Evolutionary conservation across 1,284 basidiomycete genomes (phyloP).

Genomic region (Exobasidium rhododendri): DNA sequence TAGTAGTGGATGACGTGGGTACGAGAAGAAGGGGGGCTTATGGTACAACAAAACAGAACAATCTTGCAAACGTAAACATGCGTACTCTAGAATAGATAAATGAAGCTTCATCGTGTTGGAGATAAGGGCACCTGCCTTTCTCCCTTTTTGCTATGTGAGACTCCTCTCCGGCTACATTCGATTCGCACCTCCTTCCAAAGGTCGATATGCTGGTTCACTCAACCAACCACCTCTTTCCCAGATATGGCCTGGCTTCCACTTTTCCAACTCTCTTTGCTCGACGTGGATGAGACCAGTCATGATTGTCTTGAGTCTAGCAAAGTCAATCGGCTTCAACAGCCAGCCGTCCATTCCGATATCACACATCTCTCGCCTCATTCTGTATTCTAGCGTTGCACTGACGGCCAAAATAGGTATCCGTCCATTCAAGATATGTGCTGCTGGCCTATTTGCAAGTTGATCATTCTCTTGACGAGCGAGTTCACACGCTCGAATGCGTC

Average conservation of each 20-base stretch:
- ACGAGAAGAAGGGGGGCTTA: too few relatives aligned
- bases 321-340: conserved; percentile 82
- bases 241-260: conserved; percentile 36
- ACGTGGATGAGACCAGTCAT: conserved; percentile 36
- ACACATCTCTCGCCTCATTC: conserved; percentile 64
- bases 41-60: too few relatives aligned
- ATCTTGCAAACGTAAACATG: too few relatives aligned
- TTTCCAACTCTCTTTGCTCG: conserved; percentile 30
- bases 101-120: too few relatives aligned
- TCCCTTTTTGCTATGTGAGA: too few relatives aligned
- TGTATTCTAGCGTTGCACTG: conserved; percentile 70
- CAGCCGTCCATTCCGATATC: conserved; percentile 73
- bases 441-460: conserved; percentile 29
- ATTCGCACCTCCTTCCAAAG: neutral
- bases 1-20: too few relatives aligned
- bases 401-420: conserved; percentile 80
- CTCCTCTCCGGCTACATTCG: neutral
- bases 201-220: conserved; percentile 21
- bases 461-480: conserved; percentile 15
- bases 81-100: too few relatives aligned
- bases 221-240: conserved; percentile 53
- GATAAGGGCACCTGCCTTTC: too few relatives aligned
- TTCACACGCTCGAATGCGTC: conserved; percentile 60
- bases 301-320: conserved; percentile 56
- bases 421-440: conserved; percentile 62